A percentile compares a stretch with the other conserved stretches of the same genome.
Evolutionary conservation across 768 basidiomycete genomes (phyloP).

Genomic region (Mycena sanguinolenta): DNA sequence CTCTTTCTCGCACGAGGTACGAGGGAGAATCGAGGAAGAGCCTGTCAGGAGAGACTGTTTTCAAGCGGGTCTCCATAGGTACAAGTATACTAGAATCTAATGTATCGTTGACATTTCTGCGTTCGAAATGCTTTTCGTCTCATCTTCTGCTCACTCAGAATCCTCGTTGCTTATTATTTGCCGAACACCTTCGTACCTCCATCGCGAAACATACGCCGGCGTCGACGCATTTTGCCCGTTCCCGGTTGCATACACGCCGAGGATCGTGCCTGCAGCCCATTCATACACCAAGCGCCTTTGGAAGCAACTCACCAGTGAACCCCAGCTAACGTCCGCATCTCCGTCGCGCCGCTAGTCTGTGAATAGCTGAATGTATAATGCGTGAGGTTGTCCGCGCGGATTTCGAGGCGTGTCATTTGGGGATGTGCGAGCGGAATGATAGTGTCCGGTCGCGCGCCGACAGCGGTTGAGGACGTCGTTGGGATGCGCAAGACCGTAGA

Average conservation of each 20-base stretch:
- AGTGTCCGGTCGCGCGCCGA: constrained; percentile 14
- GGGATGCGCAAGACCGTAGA: constrained; percentile 27
- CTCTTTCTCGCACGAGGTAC: no score
- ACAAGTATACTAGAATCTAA: no score
- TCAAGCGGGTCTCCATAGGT: no score
- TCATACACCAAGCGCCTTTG: no score
- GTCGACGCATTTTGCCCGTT: constrained; percentile 32
- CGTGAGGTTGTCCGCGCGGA: constrained; percentile 34
- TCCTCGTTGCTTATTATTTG: constrained; percentile 16
- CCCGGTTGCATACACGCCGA: constrained; percentile 34
- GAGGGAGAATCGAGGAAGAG: no score
- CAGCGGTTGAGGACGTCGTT: constrained; percentile 27
- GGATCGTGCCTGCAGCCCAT: constrained; percentile 11
- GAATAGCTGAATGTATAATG: constrained; percentile 33
- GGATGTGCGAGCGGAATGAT: constrained; percentile 23
- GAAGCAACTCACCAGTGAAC: constrained; percentile 25
- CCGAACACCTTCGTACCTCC: constrained; percentile 25
- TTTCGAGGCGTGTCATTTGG: constrained; percentile 23
- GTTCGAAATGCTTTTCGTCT: no score
- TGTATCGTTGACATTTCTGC: no score
- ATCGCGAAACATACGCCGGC: constrained; percentile 33
- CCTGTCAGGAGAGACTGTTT: no score
- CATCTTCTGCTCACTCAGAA: background rate
- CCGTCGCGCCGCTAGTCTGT: constrained; percentile 1
- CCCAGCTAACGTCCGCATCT: constrained; percentile 33